Conservation (phyloP, 2,329 filamentous ascomycete species). For the Hypocreales sp. region DNA sequence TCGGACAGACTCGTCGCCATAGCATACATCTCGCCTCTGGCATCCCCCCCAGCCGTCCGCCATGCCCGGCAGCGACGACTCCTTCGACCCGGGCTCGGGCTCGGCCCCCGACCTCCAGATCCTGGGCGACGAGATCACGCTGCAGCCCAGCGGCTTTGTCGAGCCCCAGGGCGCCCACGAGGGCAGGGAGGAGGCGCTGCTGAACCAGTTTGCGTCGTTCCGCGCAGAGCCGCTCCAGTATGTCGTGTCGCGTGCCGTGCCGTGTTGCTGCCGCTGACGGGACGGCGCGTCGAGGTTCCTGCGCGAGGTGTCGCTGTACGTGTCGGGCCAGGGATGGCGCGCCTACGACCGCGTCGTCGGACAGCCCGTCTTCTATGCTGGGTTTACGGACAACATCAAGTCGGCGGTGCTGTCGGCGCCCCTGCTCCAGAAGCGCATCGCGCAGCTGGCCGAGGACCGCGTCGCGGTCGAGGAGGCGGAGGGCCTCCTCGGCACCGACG, state of each 20-base stretch:
- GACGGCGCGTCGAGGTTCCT: constrained; percentile 68
- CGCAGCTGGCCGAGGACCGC: constrained; percentile 59
- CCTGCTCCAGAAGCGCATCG: constrained; percentile 59
- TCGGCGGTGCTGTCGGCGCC: constrained; percentile 57
- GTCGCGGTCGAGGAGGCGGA: constrained; percentile 64
- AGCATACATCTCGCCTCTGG: too few relatives aligned
- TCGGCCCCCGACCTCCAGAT: constrained; percentile 67
- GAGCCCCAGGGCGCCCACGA: constrained; percentile 32
- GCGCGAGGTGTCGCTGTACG: constrained; percentile 82
- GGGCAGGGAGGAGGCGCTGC: constrained; percentile 49
- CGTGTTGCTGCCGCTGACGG: too few relatives aligned
- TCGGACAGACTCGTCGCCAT: too few relatives aligned
- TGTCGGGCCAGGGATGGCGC: constrained; percentile 88
- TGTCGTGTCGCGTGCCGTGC: too few relatives aligned
- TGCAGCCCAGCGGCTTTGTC: constrained; percentile 57
- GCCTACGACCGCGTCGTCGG: constrained; percentile 84
- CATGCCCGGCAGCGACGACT: constrained; percentile 16
- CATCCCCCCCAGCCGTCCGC: neutral
- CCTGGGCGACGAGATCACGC: constrained; percentile 55
- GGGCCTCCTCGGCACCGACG: constrained; percentile 44
- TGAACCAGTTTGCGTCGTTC: constrained; percentile 79
- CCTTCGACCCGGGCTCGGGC: constrained; percentile 13
- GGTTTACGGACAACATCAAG: constrained; percentile 87
- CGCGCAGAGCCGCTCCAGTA: constrained; percentile 51
- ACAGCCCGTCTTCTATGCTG: constrained; percentile 83